Conservation (phyloP, 2,329 filamentous ascomycete species). For the Talaromyces albobiverticillius region DNA sequence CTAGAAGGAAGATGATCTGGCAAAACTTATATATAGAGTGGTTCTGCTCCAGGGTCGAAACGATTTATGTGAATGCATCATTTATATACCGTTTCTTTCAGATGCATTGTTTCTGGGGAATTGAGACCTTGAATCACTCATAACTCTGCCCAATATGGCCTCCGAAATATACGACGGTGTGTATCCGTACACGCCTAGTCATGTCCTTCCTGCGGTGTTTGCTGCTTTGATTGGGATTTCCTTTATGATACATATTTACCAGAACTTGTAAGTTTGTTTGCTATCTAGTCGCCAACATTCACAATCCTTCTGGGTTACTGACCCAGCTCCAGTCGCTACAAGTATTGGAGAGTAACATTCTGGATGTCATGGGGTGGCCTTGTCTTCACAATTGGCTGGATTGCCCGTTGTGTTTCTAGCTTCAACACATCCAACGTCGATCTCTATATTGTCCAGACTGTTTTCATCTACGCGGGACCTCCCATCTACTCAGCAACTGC, state of each 20-base stretch:
- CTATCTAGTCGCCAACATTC: too few species aligned
- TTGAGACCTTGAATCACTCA: neutral
- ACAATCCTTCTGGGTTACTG: neutral
- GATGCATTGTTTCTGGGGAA: neutral
- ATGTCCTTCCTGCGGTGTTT: conserved; percentile 32
- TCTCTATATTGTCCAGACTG: conserved; percentile 33
- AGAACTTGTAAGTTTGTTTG: conserved; percentile 29
- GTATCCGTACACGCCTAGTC: conserved; percentile 31
- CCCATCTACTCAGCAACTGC: conserved; percentile 38
- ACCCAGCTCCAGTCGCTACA: conserved; percentile 22
- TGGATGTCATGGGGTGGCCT: conserved; percentile 34
- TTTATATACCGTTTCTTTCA: too few species aligned
- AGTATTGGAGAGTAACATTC: conserved; percentile 35
- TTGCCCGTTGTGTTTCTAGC: conserved; percentile 29
- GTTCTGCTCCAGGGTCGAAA: neutral
- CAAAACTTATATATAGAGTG: neutral
- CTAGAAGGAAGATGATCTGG: neutral
- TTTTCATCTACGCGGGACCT: conserved; percentile 34
- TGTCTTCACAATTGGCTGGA: conserved; percentile 38
- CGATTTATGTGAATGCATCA: too few species aligned
- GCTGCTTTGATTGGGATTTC: conserved; percentile 30
- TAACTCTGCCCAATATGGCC: neutral
- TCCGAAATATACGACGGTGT: neutral
- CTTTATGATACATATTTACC: conserved; percentile 27
- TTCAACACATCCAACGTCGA: conserved; percentile 26